Percentiles rank a stretch among this genome's conserved stretches.
These are phyloP conservation scores for Pyropia haitanensis DNA, from an alignment of 23 red algal genomes.

Conservation along the genomic window DNA sequence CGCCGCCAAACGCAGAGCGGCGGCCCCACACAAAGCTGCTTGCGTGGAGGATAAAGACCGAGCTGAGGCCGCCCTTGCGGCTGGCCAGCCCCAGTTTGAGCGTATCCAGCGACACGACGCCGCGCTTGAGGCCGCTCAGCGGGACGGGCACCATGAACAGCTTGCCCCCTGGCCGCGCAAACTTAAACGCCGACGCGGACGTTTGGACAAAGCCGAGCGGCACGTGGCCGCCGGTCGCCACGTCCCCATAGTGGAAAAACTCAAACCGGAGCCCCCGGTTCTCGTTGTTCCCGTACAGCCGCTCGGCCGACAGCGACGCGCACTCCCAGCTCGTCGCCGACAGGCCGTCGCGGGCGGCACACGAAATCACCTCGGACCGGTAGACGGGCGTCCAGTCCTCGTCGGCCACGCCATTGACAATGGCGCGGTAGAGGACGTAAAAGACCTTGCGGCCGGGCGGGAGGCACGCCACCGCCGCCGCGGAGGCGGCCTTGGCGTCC, in stretches of 20 bases:
- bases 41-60: constrained; percentile 36
- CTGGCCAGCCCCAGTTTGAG: constrained; percentile 45
- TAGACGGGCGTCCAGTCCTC: constrained; percentile 63
- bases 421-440: constrained; percentile 42
- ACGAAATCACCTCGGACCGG: constrained; percentile 42
- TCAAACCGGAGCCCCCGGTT: constrained; percentile 44
- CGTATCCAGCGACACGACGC: constrained; percentile 45
- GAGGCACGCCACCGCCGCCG: background rate
- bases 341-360: too few relatives aligned
- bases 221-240: constrained; percentile 26
- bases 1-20: background rate
- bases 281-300: constrained; percentile 51
- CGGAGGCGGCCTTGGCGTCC: background rate
- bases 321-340: constrained; percentile 11
- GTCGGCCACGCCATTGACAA: constrained; percentile 52
- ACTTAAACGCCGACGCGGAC: constrained; percentile 46
- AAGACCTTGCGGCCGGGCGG: background rate
- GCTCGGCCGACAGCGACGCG: constrained; percentile 43
- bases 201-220: constrained; percentile 55
- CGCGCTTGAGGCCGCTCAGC: constrained; percentile 26
- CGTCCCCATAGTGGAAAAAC: constrained; percentile 32
- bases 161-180: constrained; percentile 42
- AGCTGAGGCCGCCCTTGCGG: constrained; percentile 27
- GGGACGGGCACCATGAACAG: constrained; percentile 53
- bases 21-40: constrained; percentile 32